phyloP scores from a whole-genome alignment of 192 early-diverging fungal species.

The Coemansia sp. region DNA sequence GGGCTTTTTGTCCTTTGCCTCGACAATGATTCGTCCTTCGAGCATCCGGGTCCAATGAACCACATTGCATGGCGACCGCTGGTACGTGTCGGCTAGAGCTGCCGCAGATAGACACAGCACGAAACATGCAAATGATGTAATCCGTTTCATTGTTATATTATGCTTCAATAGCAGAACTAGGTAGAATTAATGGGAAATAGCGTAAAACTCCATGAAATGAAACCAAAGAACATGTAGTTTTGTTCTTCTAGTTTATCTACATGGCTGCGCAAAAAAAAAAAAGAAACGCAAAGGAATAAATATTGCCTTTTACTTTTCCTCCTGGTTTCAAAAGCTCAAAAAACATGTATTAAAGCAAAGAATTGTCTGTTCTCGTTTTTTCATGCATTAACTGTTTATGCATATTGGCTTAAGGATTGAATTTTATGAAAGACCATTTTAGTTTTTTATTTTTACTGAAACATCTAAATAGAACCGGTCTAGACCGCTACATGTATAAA shows the following conservation, averaged over 20 bases:
- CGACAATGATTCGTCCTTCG: constrained; percentile 39
- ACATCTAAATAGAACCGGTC: too few relatives aligned
- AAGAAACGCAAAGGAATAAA: too few relatives aligned
- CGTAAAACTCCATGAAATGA: too few relatives aligned
- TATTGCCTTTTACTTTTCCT: not conserved
- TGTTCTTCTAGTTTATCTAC: not conserved
- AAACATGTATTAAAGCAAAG: too few relatives aligned
- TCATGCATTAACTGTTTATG: not conserved
- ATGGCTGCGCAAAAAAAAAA: too few relatives aligned
- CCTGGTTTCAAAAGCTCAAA: not conserved
- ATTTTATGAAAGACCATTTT: too few relatives aligned
- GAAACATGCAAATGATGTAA: not conserved
- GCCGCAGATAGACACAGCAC: not conserved
- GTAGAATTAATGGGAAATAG: not conserved
- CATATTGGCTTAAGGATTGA: too few relatives aligned
- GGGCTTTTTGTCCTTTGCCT: constrained; percentile 32
- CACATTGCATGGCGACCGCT: constrained; percentile 38
- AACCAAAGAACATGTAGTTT: not conserved
- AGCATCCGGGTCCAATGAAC: constrained; percentile 49
- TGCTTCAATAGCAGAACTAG: not conserved
- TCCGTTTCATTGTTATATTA: not conserved
- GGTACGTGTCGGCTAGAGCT: constrained; percentile 26
- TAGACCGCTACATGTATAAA: too few relatives aligned
- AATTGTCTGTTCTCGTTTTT: not conserved
- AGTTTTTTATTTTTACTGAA: too few relatives aligned